These are phyloP conservation scores for Penicillium flavigenum DNA, from an alignment of 495 filamentous ascomycete genomes.

Conservation along the genomic window DNA sequence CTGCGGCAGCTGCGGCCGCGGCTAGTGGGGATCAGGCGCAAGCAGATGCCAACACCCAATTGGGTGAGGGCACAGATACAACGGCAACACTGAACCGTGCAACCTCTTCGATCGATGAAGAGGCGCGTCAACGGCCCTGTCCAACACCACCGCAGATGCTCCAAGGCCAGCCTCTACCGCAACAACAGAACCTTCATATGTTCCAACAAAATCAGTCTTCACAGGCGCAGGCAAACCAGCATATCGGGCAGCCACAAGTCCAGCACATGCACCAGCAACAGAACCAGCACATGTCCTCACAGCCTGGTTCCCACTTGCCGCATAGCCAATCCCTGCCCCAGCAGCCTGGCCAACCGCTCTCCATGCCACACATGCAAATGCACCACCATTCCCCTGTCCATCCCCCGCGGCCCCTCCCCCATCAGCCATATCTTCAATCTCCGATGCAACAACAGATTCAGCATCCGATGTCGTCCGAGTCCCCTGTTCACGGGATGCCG, in stretches of 20 bases:
- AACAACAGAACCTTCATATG: slow-evolving; percentile 8
- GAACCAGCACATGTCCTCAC: slow-evolving; percentile 19
- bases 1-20: slow-evolving; percentile 27
- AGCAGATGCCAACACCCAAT: slow-evolving; percentile 2
- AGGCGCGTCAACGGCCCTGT: slow-evolving; percentile 35
- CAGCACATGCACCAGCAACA: slow-evolving; percentile 22
- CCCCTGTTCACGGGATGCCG: slow-evolving; percentile 12
- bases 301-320: slow-evolving; percentile 14
- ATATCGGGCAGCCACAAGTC: slow-evolving; percentile 8
- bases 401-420: slow-evolving; percentile 14
- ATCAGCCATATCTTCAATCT: slow-evolving; percentile 26
- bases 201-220: slow-evolving; percentile 15
- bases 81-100: slow-evolving; percentile 32
- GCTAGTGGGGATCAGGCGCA: slow-evolving; percentile 15
- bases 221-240: slow-evolving; percentile 16
- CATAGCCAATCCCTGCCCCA: slow-evolving; percentile 15
- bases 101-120: slow-evolving; percentile 28
- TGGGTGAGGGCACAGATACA: slow-evolving; percentile 19
- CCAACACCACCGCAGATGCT: slow-evolving; percentile 32
- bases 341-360: slow-evolving; percentile 22
- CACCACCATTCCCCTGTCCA: slow-evolving; percentile 27
- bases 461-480: slow-evolving; percentile 19
- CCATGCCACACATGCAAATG: slow-evolving; percentile 31
- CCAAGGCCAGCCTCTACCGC: slow-evolving; percentile 12
- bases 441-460: slow-evolving; percentile 26